Conservation (phyloP, 2,329 filamentous ascomycete genomes). For the Teratosphaeria gauchensis region DNA sequence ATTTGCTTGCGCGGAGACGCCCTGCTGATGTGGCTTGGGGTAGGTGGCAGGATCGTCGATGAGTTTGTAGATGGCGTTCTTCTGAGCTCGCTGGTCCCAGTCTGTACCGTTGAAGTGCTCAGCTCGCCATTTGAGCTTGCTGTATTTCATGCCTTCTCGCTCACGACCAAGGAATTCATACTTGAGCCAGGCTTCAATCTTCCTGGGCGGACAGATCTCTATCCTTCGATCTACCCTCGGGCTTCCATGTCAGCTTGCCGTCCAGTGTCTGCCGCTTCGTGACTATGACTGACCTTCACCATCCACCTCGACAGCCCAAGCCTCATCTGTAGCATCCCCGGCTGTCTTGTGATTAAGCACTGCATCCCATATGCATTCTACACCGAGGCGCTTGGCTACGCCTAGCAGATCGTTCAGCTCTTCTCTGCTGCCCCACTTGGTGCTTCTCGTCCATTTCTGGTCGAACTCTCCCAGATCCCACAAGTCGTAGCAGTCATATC, state of each 20-base stretch:
- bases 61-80: constrained; percentile 57
- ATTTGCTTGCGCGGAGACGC: neutral
- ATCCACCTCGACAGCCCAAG: constrained; percentile 55
- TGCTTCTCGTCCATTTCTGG: constrained; percentile 52
- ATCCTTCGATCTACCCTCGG: constrained; percentile 42
- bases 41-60: constrained; percentile 32
- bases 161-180: constrained; percentile 54
- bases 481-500: constrained; percentile 52
- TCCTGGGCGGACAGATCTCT: constrained; percentile 44
- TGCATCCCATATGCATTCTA: constrained; percentile 58
- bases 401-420: constrained; percentile 48
- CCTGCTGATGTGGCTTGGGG: constrained; percentile 12
- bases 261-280: neutral
- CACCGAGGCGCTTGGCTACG: constrained; percentile 42
- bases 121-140: constrained; percentile 54
- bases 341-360: constrained; percentile 65
- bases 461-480: constrained; percentile 68
- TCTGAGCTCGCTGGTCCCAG: constrained; percentile 48
- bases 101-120: constrained; percentile 61
- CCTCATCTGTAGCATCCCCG: constrained; percentile 56
- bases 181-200: constrained; percentile 59
- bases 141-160: constrained; percentile 44
- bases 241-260: constrained; percentile 1
- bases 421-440: constrained; percentile 60
- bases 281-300: constrained; percentile 17